Evolutionary conservation across 2,329 filamentous ascomycete species (phyloP).

Genomic region (Colletotrichum acutatum): DNA sequence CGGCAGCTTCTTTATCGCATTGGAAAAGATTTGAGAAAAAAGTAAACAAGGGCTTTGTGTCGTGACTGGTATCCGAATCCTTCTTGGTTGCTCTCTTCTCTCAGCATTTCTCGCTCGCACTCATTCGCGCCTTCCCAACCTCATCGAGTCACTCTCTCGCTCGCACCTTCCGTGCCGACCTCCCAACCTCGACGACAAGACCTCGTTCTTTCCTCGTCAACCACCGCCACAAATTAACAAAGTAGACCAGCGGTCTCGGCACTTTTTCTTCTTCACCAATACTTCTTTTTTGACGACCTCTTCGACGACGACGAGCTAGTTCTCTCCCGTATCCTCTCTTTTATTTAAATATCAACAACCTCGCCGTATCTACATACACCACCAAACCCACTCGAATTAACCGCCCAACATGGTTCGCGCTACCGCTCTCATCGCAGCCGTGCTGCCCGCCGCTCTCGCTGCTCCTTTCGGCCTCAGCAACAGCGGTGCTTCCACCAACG

Average conservation of each 20-base stretch:
- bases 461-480: conserved; percentile 38
- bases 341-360: conserved; percentile 19
- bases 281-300: conserved; percentile 10
- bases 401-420: conserved; percentile 39
- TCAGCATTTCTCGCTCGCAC: conserved; percentile 25
- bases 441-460: conserved; percentile 39
- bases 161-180: conserved; percentile 10
- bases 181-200: conserved; percentile 18
- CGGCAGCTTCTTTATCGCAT: conserved; percentile 15
- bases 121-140: conserved; percentile 18
- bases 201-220: conserved; percentile 12
- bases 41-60: conserved; percentile 28
- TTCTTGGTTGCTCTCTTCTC: conserved; percentile 15
- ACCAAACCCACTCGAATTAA: not conserved
- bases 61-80: conserved; percentile 34
- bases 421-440: conserved; percentile 38
- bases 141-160: conserved; percentile 21
- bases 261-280: conserved; percentile 26
- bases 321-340: conserved; percentile 32
- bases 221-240: not conserved
- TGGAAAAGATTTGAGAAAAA: conserved; percentile 1
- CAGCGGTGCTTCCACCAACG: conserved; percentile 28
- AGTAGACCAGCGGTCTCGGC: conserved; percentile 33
- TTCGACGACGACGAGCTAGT: conserved; percentile 32
- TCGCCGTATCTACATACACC: conserved; percentile 10